These are phyloP conservation scores for Nicotiana rustica DNA, from an alignment of 305 asterid species.

Conservation along the genomic window DNA sequence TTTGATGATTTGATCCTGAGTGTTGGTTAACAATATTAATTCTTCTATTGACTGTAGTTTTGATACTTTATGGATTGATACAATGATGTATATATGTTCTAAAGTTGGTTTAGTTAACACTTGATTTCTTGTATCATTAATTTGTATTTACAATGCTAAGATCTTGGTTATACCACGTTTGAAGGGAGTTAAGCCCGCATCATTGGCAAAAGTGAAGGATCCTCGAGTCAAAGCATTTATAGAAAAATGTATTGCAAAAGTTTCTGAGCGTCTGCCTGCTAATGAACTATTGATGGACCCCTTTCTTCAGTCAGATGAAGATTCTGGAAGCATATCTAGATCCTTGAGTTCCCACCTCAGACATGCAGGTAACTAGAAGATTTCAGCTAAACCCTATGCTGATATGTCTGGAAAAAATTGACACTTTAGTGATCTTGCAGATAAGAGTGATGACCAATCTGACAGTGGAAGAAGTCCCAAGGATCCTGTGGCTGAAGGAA, in stretches of 20 bases:
- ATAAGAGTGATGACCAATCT: constrained; percentile 46
- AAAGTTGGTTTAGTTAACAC: neutral
- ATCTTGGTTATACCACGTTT: neutral
- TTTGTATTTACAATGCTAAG: neutral
- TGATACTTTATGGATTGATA: constrained; percentile 18
- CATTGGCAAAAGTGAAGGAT: constrained; percentile 85
- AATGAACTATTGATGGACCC: constrained; percentile 84
- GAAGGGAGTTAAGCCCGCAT: constrained; percentile 98
- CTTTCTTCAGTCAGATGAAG: constrained; percentile 78
- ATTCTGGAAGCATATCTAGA: constrained; percentile 57
- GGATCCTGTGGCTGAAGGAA: constrained; percentile 67
- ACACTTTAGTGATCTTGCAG: constrained; percentile 51
- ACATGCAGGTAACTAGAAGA: constrained; percentile 51
- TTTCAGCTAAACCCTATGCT: neutral
- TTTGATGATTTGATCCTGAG: constrained; percentile 17
- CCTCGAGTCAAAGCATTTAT: constrained; percentile 74
- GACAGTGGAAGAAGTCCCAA: constrained; percentile 47
- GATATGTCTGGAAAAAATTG: constrained; percentile 30
- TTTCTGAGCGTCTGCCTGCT: constrained; percentile 80
- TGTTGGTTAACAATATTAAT: neutral
- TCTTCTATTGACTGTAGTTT: constrained; percentile 3
- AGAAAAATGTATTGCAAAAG: constrained; percentile 91
- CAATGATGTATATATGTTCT: neutral
- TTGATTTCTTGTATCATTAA: constrained; percentile 20
- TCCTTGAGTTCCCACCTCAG: constrained; percentile 50